Evolutionary conservation across 169 alveolate species (phyloP), one percentile per base, ranked within the genome.

Genomic region (Plasmodium berghei): DNA sequence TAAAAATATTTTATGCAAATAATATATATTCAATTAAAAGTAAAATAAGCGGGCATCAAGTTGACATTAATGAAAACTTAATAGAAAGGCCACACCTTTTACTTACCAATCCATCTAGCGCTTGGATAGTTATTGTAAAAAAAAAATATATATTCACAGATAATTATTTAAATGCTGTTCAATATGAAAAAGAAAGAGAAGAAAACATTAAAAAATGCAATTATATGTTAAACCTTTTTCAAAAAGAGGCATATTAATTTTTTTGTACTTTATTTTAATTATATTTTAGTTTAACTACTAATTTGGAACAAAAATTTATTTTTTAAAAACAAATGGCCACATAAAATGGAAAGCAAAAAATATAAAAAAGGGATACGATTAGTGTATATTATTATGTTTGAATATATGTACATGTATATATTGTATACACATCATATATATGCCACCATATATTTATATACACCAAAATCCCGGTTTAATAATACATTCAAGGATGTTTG

Each of bases 41-140:
- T 67, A 83, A 83, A 83, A 83, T 83, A 55, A 55, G n/a, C 22
- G 90, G 90, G 5, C 49, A 20, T 24, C 85, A 83, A 14, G 58
- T n/a, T 49, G 90, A 83, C 20, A 83, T 83, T 54, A 83, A 83
- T 55, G 72, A 83, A 66, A 66, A 83, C 62, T 14, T 83, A 48
- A 20, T 83, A n/a, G 12, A 24, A 18, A 83, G 56, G 24, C 90
- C 90, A 0, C 72, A 83, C 62, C 16, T 66, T 8, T 56, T 83
- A 54, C 56, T 83, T 67, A 34, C 40, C 26, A 49, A 48, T 49
- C 46, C 58, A 55, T 71, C 54, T 26, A 80, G 66, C 16, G 70
- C 80, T 12, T 83, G 90, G 90, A n/a, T 83, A 54, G 55, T 83
- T 83, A 83, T 83, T 59, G 18, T 83, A 12, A 83, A 83, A 67